phyloP scores from a whole-genome alignment of 345 rosid species.

The Camelina neglecta region DNA sequence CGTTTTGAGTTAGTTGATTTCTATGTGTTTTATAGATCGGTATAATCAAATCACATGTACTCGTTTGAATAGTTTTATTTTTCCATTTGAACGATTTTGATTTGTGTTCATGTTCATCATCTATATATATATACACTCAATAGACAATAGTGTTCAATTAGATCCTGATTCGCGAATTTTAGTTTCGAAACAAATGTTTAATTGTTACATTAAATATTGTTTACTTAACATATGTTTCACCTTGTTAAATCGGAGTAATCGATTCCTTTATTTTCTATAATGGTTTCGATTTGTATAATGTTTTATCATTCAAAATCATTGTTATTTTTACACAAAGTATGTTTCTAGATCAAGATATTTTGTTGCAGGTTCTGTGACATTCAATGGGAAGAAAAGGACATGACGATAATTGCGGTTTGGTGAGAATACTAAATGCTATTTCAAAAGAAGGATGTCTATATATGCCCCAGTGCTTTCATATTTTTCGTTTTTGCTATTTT shows the following conservation, averaged over 20 bases:
- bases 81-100: background rate
- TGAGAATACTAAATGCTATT: slow-evolving; percentile 23
- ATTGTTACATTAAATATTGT: background rate
- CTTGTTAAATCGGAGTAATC: background rate
- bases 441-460: background rate
- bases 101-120: background rate
- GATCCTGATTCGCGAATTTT: background rate
- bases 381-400: slow-evolving; percentile 24
- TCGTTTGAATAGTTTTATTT: background rate
- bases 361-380: background rate
- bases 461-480: slow-evolving; percentile 35
- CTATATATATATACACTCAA: background rate
- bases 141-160: background rate
- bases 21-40: slow-evolving; percentile 15
- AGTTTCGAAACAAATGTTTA: background rate
- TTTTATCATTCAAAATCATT: background rate
- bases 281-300: background rate
- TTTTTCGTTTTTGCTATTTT: background rate
- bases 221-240: background rate
- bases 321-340: background rate
- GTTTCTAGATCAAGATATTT: background rate
- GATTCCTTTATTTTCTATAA: background rate
- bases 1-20: slow-evolving; percentile 25
- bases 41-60: slow-evolving; percentile 4
- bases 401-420: slow-evolving; percentile 21